Percentiles rank a stretch among this genome's conserved stretches.
Evolutionary conservation across 2,329 filamentous ascomycete genomes (phyloP).

Genomic region (Amphichorda felina): DNA sequence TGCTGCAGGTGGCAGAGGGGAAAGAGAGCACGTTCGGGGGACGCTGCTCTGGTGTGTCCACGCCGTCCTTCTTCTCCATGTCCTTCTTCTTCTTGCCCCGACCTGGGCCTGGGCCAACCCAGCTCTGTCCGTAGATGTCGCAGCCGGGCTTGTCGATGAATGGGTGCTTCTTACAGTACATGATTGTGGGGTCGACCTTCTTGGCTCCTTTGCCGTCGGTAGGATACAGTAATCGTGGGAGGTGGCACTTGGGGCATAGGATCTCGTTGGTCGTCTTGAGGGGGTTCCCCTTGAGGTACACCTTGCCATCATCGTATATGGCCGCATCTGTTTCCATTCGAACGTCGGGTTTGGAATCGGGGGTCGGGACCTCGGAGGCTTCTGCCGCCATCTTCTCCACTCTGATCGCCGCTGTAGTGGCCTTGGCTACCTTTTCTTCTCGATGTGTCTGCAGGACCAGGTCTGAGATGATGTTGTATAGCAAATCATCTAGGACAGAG

Average conservation of each 20-base stretch:
- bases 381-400: slow-evolving; percentile 51
- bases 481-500: slow-evolving; percentile 59
- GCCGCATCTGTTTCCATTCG: slow-evolving; percentile 56
- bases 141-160: slow-evolving; percentile 66
- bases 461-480: slow-evolving; percentile 69
- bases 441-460: slow-evolving; percentile 64
- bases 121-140: slow-evolving; percentile 76
- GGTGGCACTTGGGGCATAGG: slow-evolving; percentile 61
- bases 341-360: slow-evolving; percentile 42
- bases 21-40: slow-evolving; percentile 52
- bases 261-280: slow-evolving; percentile 61
- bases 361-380: slow-evolving; percentile 37
- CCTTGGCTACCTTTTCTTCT: slow-evolving; percentile 65
- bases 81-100: slow-evolving; percentile 74
- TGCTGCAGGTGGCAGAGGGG: slow-evolving; percentile 54
- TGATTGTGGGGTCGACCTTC: slow-evolving; percentile 53
- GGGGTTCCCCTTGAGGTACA: slow-evolving; percentile 60
- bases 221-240: slow-evolving; percentile 62
- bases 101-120: slow-evolving; percentile 58
- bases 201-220: slow-evolving; percentile 56
- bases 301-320: slow-evolving; percentile 56
- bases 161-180: slow-evolving; percentile 70
- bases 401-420: slow-evolving; percentile 50
- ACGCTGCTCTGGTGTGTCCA: slow-evolving; percentile 39
- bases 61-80: slow-evolving; percentile 47